Conservation (phyloP, 2,329 filamentous ascomycete species). For the Curvularia spicifera region DNA sequence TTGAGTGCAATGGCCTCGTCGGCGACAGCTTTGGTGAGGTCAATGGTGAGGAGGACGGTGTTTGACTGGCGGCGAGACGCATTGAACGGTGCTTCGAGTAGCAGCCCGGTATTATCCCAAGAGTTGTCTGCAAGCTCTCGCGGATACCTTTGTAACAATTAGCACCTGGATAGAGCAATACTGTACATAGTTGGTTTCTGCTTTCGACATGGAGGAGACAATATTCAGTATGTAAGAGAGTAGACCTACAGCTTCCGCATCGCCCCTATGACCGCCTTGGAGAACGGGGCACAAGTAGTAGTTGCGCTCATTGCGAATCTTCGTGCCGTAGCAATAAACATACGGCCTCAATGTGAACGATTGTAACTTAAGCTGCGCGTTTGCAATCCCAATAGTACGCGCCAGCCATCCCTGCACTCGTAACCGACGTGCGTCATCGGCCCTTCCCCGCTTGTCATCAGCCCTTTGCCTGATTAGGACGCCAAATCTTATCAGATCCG, state of each 20-base stretch:
- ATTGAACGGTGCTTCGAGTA: constrained; percentile 72
- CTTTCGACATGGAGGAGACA: neutral
- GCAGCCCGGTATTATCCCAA: constrained; percentile 94
- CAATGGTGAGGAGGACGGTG: constrained; percentile 81
- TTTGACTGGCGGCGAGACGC: constrained; percentile 64
- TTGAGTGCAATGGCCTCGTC: constrained; percentile 83
- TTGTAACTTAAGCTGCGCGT: constrained; percentile 7
- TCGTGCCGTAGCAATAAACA: constrained; percentile 46
- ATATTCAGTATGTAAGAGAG: neutral
- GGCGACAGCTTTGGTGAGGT: constrained; percentile 86
- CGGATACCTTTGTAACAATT: constrained; percentile 70
- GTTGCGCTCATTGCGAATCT: constrained; percentile 52
- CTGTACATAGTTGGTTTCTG: neutral
- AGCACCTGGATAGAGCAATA: constrained; percentile 5
- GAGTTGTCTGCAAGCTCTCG: constrained; percentile 85
- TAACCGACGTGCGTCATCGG: constrained; percentile 27
- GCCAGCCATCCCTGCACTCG: constrained; percentile 19
- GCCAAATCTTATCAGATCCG: constrained; percentile 46
- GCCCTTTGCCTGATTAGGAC: constrained; percentile 16
- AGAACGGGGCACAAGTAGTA: constrained; percentile 64
- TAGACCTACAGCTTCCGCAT: constrained; percentile 77
- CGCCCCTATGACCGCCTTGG: constrained; percentile 72
- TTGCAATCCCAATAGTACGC: constrained; percentile 9
- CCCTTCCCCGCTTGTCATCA: constrained; percentile 13
- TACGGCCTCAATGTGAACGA: constrained; percentile 20